Percentiles rank a stretch among this genome's conserved stretches.
Evolutionary conservation across 2,329 filamentous ascomycete species (phyloP).

Genomic region (Apiospora hydei): DNA sequence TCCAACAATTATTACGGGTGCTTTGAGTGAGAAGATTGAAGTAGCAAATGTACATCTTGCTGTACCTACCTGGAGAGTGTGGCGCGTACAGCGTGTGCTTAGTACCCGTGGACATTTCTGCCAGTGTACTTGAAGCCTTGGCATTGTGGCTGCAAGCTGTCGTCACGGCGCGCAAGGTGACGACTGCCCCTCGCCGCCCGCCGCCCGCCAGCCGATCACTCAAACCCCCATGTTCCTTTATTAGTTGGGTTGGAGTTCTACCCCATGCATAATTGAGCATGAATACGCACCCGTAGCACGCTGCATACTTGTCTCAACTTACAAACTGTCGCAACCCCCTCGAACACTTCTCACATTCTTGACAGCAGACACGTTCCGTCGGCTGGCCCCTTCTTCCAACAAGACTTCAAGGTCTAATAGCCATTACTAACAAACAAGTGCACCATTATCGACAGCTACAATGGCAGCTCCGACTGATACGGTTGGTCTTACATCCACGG

Average conservation of each 20-base stretch:
- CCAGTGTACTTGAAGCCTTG: neutral
- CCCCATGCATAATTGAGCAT: conserved; percentile 19
- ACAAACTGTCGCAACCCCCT: conserved; percentile 14
- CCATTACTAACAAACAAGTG: neutral
- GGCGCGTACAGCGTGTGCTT: neutral
- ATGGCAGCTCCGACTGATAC: conserved; percentile 20
- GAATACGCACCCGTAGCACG: neutral
- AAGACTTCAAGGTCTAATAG: neutral
- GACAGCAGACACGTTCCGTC: neutral
- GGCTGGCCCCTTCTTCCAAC: neutral
- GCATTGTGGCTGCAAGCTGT: conserved; percentile 19
- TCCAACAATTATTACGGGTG: too few relatives aligned
- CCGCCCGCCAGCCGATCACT: conserved; percentile 1
- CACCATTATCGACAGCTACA: conserved; percentile 4
- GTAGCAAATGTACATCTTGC: neutral
- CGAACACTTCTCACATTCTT: neutral
- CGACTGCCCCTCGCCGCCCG: conserved; percentile 6
- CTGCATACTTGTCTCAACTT: conserved; percentile 5
- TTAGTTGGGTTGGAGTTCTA: neutral
- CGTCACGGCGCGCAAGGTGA: conserved; percentile 18
- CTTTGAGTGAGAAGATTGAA: too few relatives aligned
- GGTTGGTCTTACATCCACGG: neutral
- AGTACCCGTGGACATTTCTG: too few relatives aligned
- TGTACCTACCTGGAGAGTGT: neutral
- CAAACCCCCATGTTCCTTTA: neutral